Percentiles rank a stretch among this genome's conserved stretches.
Evolutionary conservation across 1,284 basidiomycete genomes (phyloP).

Genomic region (Anthracocystis setariae): DNA sequence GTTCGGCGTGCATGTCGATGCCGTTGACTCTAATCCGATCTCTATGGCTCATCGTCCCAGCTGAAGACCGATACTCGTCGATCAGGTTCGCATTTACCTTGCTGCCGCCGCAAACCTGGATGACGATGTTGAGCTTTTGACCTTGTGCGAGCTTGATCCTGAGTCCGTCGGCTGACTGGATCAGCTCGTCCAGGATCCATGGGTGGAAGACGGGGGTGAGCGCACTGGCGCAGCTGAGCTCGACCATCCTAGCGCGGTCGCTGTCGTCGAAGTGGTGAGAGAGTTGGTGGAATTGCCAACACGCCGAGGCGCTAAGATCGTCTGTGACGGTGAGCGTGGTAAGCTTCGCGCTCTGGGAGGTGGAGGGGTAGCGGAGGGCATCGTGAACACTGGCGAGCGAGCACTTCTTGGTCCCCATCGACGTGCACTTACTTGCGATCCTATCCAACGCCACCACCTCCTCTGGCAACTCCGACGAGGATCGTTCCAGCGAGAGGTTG

Average conservation of each 20-base stretch:
- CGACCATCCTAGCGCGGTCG: constrained; percentile 42
- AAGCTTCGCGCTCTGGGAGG: constrained; percentile 3
- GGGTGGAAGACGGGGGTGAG: constrained; percentile 52
- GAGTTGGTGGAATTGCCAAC: constrained; percentile 25
- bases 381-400: constrained; percentile 33
- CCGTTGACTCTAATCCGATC: constrained; percentile 26
- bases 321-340: constrained; percentile 51
- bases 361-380: constrained; percentile 37
- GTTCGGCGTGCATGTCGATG: constrained; percentile 5
- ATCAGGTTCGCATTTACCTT: constrained; percentile 33
- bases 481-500: constrained; percentile 33
- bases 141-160: constrained; percentile 8
- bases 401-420: constrained; percentile 56
- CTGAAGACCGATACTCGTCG: constrained; percentile 5
- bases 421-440: constrained; percentile 61
- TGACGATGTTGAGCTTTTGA: constrained; percentile 40
- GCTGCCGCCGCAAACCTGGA: constrained; percentile 63
- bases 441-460: constrained; percentile 22
- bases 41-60: constrained; percentile 9
- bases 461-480: not conserved
- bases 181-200: constrained; percentile 28
- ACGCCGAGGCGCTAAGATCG: constrained; percentile 39
- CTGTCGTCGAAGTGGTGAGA: not conserved
- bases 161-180: constrained; percentile 6
- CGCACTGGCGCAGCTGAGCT: constrained; percentile 56